Evolutionary conservation across 345 rosid genomes (phyloP).

Genomic region (Eucalyptus tenuipes): DNA sequence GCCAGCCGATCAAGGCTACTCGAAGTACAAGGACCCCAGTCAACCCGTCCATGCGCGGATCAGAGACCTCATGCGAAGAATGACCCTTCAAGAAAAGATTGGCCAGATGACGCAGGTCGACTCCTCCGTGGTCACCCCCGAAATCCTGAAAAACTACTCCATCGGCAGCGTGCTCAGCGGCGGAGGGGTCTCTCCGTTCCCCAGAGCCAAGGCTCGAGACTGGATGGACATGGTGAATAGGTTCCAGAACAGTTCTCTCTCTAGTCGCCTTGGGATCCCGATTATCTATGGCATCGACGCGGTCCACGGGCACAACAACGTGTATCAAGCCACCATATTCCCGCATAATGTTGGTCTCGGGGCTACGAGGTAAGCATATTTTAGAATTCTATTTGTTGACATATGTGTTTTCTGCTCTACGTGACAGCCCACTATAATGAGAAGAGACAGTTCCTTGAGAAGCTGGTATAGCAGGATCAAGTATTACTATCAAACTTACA

Average conservation of each 20-base stretch:
- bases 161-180: slow-evolving; percentile 74
- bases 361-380: slow-evolving; percentile 48
- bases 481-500: not conserved
- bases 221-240: slow-evolving; percentile 32
- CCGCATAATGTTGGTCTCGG: slow-evolving; percentile 41
- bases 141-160: slow-evolving; percentile 41
- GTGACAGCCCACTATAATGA: not conserved
- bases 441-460: not conserved
- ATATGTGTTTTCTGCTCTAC: not conserved
- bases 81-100: slow-evolving; percentile 23
- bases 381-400: not conserved
- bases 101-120: slow-evolving; percentile 32
- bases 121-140: slow-evolving; percentile 4
- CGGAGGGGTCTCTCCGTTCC: slow-evolving; percentile 37
- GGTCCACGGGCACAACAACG: slow-evolving; percentile 41
- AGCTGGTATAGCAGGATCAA: not conserved
- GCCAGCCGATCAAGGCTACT: not conserved
- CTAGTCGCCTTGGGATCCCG: slow-evolving; percentile 72
- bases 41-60: not conserved
- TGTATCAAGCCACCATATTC: slow-evolving; percentile 31
- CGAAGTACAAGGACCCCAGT: slow-evolving; percentile 13
- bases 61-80: slow-evolving; percentile 12
- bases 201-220: slow-evolving; percentile 19
- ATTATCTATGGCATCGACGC: slow-evolving; percentile 62
- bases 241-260: slow-evolving; percentile 37